A percentile compares a stretch with the other conserved stretches of the same genome.
Evolutionary conservation across 371 early-diverging fungal species (phyloP).

Genomic region (Phascolomyces articulosus): DNA sequence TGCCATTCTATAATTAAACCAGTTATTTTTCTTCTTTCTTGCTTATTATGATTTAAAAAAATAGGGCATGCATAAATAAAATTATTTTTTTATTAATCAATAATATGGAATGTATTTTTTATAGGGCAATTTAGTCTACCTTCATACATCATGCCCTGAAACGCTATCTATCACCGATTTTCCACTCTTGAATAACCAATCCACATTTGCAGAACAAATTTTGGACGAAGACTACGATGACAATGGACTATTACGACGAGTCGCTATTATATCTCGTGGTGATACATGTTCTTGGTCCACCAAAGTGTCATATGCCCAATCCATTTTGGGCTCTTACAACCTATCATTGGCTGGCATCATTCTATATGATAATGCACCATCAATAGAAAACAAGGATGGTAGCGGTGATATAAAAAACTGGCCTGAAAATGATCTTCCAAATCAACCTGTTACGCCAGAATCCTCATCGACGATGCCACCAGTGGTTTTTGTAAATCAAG

Average conservation of each 20-base stretch:
- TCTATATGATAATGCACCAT: conserved; percentile 4
- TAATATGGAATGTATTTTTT: neutral
- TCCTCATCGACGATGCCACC: neutral
- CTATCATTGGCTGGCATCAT: conserved; percentile 17
- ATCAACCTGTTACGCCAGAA: neutral
- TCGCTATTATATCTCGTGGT: conserved; percentile 15
- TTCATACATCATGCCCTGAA: conserved; percentile 13
- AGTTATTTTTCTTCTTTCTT: neutral
- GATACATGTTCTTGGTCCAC: conserved; percentile 17
- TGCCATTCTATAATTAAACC: neutral
- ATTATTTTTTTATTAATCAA: neutral
- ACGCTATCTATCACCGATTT: conserved; percentile 4
- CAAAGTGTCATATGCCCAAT: conserved; percentile 10
- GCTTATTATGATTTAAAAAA: neutral
- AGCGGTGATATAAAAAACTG: neutral
- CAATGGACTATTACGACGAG: neutral
- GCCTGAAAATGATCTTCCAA: conserved; percentile 8
- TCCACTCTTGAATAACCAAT: conserved; percentile 8
- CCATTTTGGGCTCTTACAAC: conserved; percentile 4
- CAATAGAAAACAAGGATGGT: neutral
- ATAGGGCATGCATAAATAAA: neutral
- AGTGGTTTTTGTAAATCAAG: conserved; percentile 9
- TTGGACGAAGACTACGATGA: neutral
- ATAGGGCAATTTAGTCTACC: conserved; percentile 17
- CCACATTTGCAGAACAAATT: neutral